Percentiles rank a stretch among this genome's conserved stretches.
phyloP scores from a whole-genome alignment of 176 grass and related monocot genomes.

The Raddia distichophylla region DNA sequence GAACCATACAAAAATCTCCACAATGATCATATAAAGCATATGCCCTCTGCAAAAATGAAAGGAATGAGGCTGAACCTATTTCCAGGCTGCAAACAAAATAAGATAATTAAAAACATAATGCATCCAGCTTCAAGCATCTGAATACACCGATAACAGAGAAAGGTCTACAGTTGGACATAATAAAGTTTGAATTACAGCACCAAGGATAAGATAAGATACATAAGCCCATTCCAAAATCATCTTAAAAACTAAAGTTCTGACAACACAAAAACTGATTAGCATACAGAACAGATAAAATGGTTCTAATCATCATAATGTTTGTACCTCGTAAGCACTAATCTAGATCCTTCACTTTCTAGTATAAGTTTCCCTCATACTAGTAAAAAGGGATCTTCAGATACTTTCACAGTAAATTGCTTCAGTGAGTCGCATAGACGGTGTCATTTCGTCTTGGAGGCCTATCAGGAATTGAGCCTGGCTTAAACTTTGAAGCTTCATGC shows the following conservation, averaged over 20 bases:
- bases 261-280: slow-evolving; percentile 19
- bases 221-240: slow-evolving; percentile 30
- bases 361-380: slow-evolving; percentile 2
- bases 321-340: slow-evolving; percentile 52
- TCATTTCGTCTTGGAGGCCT: slow-evolving; percentile 90
- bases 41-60: slow-evolving; percentile 45
- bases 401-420: slow-evolving; percentile 16
- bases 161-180: not conserved
- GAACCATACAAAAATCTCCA: slow-evolving; percentile 45
- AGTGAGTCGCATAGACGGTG: slow-evolving; percentile 65
- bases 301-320: slow-evolving; percentile 31
- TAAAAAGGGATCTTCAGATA: not conserved
- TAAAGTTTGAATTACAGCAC: slow-evolving; percentile 16
- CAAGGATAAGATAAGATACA: slow-evolving; percentile 25
- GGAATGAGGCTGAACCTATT: slow-evolving; percentile 32
- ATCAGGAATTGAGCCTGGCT: slow-evolving; percentile 83
- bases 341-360: slow-evolving; percentile 29
- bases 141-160: slow-evolving; percentile 2
- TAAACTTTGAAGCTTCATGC: slow-evolving; percentile 94
- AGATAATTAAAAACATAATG: slow-evolving; percentile 13
- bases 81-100: not conserved
- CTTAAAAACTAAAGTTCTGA: slow-evolving; percentile 22
- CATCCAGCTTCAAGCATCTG: not conserved
- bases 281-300: slow-evolving; percentile 17
- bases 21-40: slow-evolving; percentile 37